A percentile compares a stretch with the other conserved stretches of the same genome.
phyloP scores from a whole-genome alignment of 2,329 filamentous ascomycete species.

The Cercospora brassicicola region DNA sequence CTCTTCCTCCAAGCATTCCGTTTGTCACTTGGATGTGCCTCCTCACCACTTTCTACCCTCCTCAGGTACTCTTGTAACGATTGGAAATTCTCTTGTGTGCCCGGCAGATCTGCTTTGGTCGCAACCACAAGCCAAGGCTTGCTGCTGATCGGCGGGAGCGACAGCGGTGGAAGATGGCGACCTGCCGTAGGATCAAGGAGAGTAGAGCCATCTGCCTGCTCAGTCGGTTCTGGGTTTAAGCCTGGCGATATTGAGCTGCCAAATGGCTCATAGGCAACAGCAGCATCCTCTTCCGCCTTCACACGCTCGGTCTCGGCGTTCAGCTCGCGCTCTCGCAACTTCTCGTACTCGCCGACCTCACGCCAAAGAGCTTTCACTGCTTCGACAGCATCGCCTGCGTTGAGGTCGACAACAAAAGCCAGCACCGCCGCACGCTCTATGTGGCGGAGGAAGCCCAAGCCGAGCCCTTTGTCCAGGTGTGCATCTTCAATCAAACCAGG shows the following conservation, averaged over 20 bases:
- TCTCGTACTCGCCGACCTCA: conserved; percentile 86
- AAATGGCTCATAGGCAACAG: conserved; percentile 52
- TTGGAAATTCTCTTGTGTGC: conserved; percentile 75
- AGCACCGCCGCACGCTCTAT: conserved; percentile 91
- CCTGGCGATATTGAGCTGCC: conserved; percentile 42
- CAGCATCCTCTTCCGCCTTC: conserved; percentile 44
- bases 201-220: conserved; percentile 24
- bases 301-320: conserved; percentile 61
- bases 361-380: conserved; percentile 82
- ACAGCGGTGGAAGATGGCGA: conserved; percentile 47
- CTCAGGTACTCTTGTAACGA: conserved; percentile 69
- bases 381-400: conserved; percentile 72
- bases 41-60: conserved; percentile 60
- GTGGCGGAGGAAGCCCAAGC: conserved; percentile 87
- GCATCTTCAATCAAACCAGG: conserved; percentile 90
- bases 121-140: conserved; percentile 98
- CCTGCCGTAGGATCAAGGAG: conserved; percentile 30
- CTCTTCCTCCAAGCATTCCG: conserved; percentile 61
- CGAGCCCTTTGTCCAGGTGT: conserved; percentile 86
- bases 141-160: conserved; percentile 71
- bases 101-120: conserved; percentile 83
- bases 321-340: conserved; percentile 70
- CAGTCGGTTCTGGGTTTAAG: conserved; percentile 22
- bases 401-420: conserved; percentile 88
- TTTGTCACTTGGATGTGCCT: conserved; percentile 70